Percentiles rank a stretch among this genome's conserved stretches.
Evolutionary conservation across 2,329 filamentous ascomycete genomes (phyloP).

Genomic region (Arthroderma sp.): DNA sequence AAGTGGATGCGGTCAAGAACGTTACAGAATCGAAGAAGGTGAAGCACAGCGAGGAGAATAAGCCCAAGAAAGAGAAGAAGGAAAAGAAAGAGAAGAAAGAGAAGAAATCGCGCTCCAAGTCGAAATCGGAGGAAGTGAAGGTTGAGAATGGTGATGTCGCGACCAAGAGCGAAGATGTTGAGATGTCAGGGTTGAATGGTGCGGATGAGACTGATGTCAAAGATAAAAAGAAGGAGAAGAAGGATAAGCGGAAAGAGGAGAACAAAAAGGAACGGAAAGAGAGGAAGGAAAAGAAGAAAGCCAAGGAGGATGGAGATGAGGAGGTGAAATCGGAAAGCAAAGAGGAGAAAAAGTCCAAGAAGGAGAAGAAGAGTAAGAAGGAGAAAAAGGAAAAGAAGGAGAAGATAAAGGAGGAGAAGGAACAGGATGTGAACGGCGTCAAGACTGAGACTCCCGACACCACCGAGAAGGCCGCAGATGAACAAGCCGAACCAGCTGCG

Average conservation of each 20-base stretch:
- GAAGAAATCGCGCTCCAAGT: neutral
- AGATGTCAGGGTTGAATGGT: neutral
- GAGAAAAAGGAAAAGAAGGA: constrained; percentile 11
- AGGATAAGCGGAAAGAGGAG: constrained; percentile 13
- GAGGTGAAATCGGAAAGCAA: constrained; percentile 9
- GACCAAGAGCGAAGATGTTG: neutral
- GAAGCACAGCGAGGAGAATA: constrained; percentile 7
- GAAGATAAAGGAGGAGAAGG: constrained; percentile 9
- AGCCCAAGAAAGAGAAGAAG: constrained; percentile 7
- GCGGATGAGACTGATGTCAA: constrained; percentile 9
- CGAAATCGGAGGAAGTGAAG: constrained; percentile 3
- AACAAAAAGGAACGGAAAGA: constrained; percentile 10
- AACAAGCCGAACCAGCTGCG: constrained; percentile 6
- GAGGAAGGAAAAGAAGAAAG: constrained; percentile 11
- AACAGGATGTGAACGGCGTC: constrained; percentile 6
- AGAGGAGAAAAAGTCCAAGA: constrained; percentile 9
- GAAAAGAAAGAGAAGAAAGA: constrained; percentile 10
- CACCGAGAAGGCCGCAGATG: constrained; percentile 16
- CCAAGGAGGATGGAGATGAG: constrained; percentile 13
- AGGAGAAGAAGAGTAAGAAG: constrained; percentile 15
- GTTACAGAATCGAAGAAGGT: constrained; percentile 7
- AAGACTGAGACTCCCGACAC: constrained; percentile 18
- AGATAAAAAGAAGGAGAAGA: constrained; percentile 16
- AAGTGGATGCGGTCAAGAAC: constrained; percentile 7
- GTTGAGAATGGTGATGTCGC: constrained; percentile 1